Percentiles rank a stretch among this genome's conserved stretches.
Conservation (phyloP, 371 early-diverging fungal species). For the Mortierella sp. region DNA sequence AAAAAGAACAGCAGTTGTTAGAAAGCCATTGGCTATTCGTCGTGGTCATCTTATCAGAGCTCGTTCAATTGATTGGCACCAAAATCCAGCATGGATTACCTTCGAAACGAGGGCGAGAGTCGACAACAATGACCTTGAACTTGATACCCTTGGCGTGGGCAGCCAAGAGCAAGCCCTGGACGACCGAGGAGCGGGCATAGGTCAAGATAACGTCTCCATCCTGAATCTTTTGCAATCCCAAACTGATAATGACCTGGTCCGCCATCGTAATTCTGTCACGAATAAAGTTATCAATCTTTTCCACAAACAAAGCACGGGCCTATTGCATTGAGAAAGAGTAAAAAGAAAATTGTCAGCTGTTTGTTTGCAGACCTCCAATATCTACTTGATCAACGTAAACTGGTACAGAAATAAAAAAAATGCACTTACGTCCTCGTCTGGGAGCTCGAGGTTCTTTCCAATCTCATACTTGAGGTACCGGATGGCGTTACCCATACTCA, state of each 20-base stretch:
- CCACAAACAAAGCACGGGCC: conserved; percentile 67
- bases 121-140: conserved; percentile 95
- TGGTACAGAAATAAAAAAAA: neutral
- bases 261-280: conserved; percentile 93
- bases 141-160: conserved; percentile 84
- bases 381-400: neutral
- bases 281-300: conserved; percentile 90
- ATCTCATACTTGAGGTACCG: conserved; percentile 94
- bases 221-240: conserved; percentile 90
- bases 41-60: neutral
- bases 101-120: conserved; percentile 92
- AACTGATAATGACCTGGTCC: conserved; percentile 82
- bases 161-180: conserved; percentile 81
- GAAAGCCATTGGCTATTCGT: neutral
- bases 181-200: conserved; percentile 91
- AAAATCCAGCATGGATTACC: conserved; percentile 61
- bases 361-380: neutral
- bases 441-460: conserved; percentile 76
- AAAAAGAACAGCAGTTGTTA: neutral
- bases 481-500: conserved; percentile 96
- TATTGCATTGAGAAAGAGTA: conserved; percentile 8
- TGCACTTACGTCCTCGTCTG: conserved; percentile 85
- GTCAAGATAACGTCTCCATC: conserved; percentile 96
- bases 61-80: neutral
- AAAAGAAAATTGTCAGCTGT: neutral